phyloP scores from a whole-genome alignment of 768 basidiomycete species.

The Pleurotus platypus region DNA sequence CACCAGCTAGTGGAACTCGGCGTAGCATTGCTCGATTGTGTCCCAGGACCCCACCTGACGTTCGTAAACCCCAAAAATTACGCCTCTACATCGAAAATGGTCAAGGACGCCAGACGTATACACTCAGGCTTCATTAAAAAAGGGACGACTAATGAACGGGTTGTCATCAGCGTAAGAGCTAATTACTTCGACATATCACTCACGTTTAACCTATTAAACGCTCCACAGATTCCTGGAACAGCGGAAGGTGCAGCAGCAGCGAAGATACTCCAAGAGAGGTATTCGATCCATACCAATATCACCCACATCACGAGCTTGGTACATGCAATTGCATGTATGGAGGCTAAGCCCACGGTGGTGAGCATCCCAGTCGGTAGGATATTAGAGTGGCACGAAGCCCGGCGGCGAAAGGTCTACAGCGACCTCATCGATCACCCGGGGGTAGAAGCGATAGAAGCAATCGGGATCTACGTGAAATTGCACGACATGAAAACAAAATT shows the following conservation, averaged over 20 bases:
- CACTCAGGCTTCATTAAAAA: constrained; percentile 36
- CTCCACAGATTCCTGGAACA: constrained; percentile 54
- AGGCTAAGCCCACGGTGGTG: constrained; percentile 43
- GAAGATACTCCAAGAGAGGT: constrained; percentile 27
- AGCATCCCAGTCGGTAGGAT: constrained; percentile 48
- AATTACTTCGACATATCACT: not conserved
- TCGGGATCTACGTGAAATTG: constrained; percentile 37
- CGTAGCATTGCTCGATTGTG: constrained; percentile 36
- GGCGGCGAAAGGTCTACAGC: constrained; percentile 18
- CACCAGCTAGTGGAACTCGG: constrained; percentile 50
- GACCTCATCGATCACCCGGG: constrained; percentile 34
- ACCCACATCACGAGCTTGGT: constrained; percentile 47
- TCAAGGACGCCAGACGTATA: constrained; percentile 37
- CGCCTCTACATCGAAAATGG: constrained; percentile 32
- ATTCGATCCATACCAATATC: constrained; percentile 48
- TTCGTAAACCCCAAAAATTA: constrained; percentile 50
- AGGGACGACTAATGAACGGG: constrained; percentile 31
- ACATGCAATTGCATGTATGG: constrained; percentile 55
- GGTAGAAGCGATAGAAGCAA: constrained; percentile 43
- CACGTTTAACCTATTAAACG: not conserved
- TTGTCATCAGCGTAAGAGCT: constrained; percentile 48
- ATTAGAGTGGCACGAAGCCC: constrained; percentile 38
- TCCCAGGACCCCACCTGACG: constrained; percentile 44
- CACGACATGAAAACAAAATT: constrained; percentile 36
- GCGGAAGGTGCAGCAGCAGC: constrained; percentile 50